Evolutionary conservation across 2,329 filamentous ascomycete species (phyloP).

Genomic region (Microascus cirrosus): DNA sequence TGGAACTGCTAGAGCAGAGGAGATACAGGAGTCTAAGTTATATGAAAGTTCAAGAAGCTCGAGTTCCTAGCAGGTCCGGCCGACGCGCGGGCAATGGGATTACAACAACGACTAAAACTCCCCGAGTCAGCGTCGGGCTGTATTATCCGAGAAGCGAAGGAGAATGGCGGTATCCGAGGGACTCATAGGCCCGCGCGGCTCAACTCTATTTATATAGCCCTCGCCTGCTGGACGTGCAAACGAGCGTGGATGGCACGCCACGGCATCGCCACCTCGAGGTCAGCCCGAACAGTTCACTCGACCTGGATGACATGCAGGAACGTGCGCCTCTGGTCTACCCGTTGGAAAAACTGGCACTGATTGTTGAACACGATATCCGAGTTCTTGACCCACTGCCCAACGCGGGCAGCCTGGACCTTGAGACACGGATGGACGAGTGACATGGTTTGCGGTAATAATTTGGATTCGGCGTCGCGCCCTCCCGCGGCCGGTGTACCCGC

Average conservation of each 20-base stretch:
- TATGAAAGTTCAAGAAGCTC: not conserved
- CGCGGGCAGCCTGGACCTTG: not conserved
- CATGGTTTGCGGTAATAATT: too few species aligned
- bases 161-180: not conserved
- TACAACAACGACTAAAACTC: not conserved
- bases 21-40: too few species aligned
- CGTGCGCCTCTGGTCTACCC: not conserved
- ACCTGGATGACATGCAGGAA: not conserved
- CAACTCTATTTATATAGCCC: not conserved
- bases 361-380: not conserved
- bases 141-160: not conserved
- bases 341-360: not conserved
- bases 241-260: not conserved
- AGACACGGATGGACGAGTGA: too few species aligned
- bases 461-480: constrained; percentile 25
- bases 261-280: not conserved
- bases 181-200: not conserved
- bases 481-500: constrained; percentile 29
- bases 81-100: not conserved
- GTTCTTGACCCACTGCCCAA: not conserved
- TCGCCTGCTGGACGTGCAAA: not conserved
- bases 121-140: not conserved
- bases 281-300: not conserved
- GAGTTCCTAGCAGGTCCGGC: not conserved
- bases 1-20: too few species aligned